Evolutionary conservation across 768 basidiomycete genomes (phyloP), one percentile per base, ranked within the genome.

Genomic region (Russula emetica): DNA sequence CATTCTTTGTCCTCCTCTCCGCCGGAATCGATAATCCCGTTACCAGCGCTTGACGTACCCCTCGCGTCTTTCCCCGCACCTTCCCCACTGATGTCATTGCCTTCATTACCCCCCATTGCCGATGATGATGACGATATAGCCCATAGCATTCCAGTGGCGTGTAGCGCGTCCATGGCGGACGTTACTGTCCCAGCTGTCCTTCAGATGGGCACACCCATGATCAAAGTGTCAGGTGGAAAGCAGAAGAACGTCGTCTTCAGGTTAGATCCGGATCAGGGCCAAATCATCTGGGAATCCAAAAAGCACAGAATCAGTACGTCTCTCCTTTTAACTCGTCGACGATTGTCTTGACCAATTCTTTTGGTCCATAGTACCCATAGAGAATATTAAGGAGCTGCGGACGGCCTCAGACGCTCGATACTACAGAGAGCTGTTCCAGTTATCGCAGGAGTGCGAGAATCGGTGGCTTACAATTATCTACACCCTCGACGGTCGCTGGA

Each of bases 401-500:
- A 80, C 85, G 0, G 90, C 87, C 16, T 71, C 80, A 5, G 85
- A 91, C 36, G 85, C 88, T 1, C 78, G 82, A 22, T 85, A 87
- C 72, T 87, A 91, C 71, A 84, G 87, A 58, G 79, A 83, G 54
- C 85, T 86, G 69, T 87, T 88, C 75, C 82, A 84, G 70, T 78
- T 85, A 45, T 77, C 88, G 0, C 74, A 78, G 54, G 82, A 84
- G 57, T 80, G 81, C 62, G 86, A 90, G 68, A 77, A 82, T 44
- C 80, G 86, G 22, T 96, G 92, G 91, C 81, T 96, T 67, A 91
- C 93, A 0, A 84, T 91, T 72, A 84, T 94, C 66, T 94, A 95
- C 70, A 84, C 89, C 63, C 77, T 87, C 55, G 84, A 86, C 50
- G 88, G 85, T 14, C 79, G 78, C 26, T 92, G 91, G 79, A 95